Evolutionary conservation across 2,329 filamentous ascomycete species (phyloP).

Genomic region (Trichoderma endophyticum): DNA sequence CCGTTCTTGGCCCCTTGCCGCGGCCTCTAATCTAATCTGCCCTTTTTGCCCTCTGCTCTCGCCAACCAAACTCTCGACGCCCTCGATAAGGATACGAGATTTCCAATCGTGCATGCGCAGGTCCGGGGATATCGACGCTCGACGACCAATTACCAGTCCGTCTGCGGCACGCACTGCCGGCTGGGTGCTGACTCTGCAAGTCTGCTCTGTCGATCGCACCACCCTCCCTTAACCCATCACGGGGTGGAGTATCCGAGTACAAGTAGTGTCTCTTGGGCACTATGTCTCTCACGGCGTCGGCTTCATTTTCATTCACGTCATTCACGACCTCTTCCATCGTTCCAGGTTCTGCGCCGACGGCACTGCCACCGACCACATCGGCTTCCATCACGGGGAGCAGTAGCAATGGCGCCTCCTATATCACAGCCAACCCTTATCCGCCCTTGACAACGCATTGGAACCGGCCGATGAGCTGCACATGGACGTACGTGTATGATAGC

Average conservation of each 20-base stretch:
- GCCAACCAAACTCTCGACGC: not conserved
- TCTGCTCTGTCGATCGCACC: constrained; percentile 13
- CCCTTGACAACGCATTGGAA: constrained; percentile 40
- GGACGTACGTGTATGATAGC: constrained; percentile 36
- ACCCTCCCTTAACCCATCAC: not conserved
- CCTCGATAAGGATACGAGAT: not conserved
- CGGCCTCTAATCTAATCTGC: not conserved
- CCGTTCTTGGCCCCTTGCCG: not conserved
- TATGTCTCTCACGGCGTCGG: constrained; percentile 18
- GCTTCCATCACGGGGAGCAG: constrained; percentile 1
- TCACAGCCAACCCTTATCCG: constrained; percentile 27
- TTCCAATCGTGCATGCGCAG: not conserved
- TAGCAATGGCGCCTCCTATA: constrained; percentile 20
- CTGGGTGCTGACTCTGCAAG: not conserved
- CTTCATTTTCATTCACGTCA: not conserved
- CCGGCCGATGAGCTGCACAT: constrained; percentile 36
- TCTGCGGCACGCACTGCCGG: not conserved
- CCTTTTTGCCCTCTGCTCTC: not conserved
- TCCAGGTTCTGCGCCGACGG: constrained; percentile 8
- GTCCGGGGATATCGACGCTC: not conserved
- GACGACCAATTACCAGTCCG: not conserved
- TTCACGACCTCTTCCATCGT: not conserved
- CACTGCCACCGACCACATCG: constrained; percentile 19
- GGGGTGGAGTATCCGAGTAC: not conserved
- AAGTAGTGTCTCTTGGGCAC: not conserved